Evolutionary conservation across 805 yeast genomes (phyloP), one percentile per base, ranked within the genome.

Genomic region (Saturnispora diversa): DNA sequence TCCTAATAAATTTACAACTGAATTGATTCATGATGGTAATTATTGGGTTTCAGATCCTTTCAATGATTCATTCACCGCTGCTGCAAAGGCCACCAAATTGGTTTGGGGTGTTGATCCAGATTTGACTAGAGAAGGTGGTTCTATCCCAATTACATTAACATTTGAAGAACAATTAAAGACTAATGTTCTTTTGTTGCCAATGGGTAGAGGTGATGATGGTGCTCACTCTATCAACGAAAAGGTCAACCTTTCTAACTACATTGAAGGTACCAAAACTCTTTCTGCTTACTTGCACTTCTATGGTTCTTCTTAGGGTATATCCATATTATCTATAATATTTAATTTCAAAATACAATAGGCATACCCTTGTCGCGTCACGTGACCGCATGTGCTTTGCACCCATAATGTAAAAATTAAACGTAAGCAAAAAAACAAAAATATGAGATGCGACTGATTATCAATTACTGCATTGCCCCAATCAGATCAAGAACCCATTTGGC

Each of bases 201-300:
- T 92, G 83, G 99, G 99, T 50, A 82, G 94, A 66, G 98, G 98
- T 51, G 97, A 92, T 61, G 99, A 92, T 58, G 98, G 98, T 54
- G 98, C 99, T 35, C 99, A 92, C 63, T 86, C 96, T 17, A 87
- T 92, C 55, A 92, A 92, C 60, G 99, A 92, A 68, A 92, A 92
- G 69, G 67, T 92, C 54, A 84, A 94, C 60, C 69, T 87, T 39
- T 67, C 82, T 49, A 92, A 92, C 71, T 92, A 84, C 65, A 78
- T 92, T 51, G 84, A 84, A 56, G 99, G 99, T 50, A 78, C 84
- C 57, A 92, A 92, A 71, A 83, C 95, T 11, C 74, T 90, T 64
- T 80, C 90, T 50, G 95, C 97, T 15, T 92, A 87, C 65, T 71
- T 92, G 59, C 97, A 92, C 65, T 88, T 81, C 68, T 82, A 82